phyloP scores from a whole-genome alignment of 352 stramenopile genomes.

The Phytopythium mirpurense region DNA sequence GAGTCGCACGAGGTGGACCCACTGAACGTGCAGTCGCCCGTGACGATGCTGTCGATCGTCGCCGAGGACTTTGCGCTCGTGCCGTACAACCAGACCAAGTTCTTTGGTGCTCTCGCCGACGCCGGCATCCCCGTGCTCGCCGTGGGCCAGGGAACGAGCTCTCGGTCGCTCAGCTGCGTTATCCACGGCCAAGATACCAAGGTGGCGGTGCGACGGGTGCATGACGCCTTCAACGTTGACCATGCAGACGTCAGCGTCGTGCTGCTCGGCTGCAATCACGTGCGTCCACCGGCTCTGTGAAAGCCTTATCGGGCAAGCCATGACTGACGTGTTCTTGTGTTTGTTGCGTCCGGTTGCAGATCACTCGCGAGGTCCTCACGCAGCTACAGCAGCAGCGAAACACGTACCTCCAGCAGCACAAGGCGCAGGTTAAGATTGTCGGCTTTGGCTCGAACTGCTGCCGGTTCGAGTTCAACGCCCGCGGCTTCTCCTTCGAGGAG shows the following conservation, averaged over 20 bases:
- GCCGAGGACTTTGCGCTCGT: slow-evolving; percentile 71
- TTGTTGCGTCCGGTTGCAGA: too few species aligned
- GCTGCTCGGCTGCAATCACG: slow-evolving; percentile 64
- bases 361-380: slow-evolving; percentile 50
- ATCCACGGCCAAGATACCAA: slow-evolving; percentile 68
- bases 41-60: slow-evolving; percentile 85
- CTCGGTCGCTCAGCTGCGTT: slow-evolving; percentile 71
- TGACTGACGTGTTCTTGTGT: background rate
- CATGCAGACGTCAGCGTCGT: slow-evolving; percentile 69
- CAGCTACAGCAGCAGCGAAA: slow-evolving; percentile 60
- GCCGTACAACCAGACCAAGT: slow-evolving; percentile 67
- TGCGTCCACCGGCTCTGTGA: slow-evolving; percentile 9
- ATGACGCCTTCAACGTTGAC: slow-evolving; percentile 80
- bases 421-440: slow-evolving; percentile 57
- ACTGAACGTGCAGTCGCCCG: slow-evolving; percentile 56
- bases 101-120: slow-evolving; percentile 69
- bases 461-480: slow-evolving; percentile 48
- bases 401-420: slow-evolving; percentile 64
- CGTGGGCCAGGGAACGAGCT: slow-evolving; percentile 73
- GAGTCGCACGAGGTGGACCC: slow-evolving; percentile 69
- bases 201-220: slow-evolving; percentile 64
- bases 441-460: slow-evolving; percentile 64
- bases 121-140: slow-evolving; percentile 66
- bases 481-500: slow-evolving; percentile 47
- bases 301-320: background rate